Evolutionary conservation across 2,329 filamentous ascomycete genomes (phyloP), one percentile per base, ranked within the genome.

Genomic region (Diplodia intermedia): DNA sequence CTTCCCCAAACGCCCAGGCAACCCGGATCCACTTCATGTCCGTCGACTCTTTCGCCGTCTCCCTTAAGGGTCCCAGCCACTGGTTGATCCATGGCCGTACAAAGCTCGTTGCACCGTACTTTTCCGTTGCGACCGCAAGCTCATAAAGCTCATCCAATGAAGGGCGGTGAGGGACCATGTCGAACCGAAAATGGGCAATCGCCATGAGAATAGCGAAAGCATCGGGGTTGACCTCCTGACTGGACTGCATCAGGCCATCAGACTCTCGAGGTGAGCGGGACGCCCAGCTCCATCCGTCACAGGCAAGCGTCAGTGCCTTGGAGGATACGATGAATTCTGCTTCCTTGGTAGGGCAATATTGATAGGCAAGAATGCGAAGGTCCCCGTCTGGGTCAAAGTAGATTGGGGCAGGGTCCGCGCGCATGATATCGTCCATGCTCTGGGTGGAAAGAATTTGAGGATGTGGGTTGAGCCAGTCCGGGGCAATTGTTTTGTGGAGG

Each of bases 271-370:
- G 26, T 26, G 26, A 26, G 26, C 26, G 26, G 26, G 26, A 4
- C 3, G 73, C 73, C 7, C 69, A 69, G n/a, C 66, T 70, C 72
- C 72, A 74, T 4, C 72, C 71, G 2, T 71, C 68, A 55, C 73
- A 73, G 11, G 70, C 73, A 12, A 70, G 57, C 12, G 56, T 68
- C 56, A 74, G 69, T 1, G 53, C 66, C 2, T 66, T 55, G 38
- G 68, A 43, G 0, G 69, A 69, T 4, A 71, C 71, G 11, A 70
- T 55, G 26, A 72, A 71, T 3, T 31, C 1, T 11, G 15, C n/a
- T 26, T 26, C 26, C 26, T 26, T 26, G 26, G 26, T 26, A 26
- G 26, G 26, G 26, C 26, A 26, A 26, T 26, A 26, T 26, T 33
- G 31, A 33, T 33, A 9, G 31, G 8, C 31, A 33, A 33, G 31